Evolutionary conservation across 1,139 yeast genomes (phyloP), one percentile per base, ranked within the genome.

Genomic region (Yamadazyma dendronema): DNA sequence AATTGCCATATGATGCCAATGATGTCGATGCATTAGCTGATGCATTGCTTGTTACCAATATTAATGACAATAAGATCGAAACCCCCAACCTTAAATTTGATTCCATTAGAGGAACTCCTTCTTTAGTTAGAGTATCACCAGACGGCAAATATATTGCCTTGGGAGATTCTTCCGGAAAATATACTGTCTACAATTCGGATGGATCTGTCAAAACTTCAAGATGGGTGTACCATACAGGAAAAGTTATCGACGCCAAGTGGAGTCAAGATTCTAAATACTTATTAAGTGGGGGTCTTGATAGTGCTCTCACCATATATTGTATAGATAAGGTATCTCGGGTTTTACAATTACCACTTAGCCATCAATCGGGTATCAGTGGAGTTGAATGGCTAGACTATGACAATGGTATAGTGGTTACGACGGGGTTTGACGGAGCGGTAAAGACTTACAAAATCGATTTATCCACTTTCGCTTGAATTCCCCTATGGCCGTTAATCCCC

Each of bases 171-270:
- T 68, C 84, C 33, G 98, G 98, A 28, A 92, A 92, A 57, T 86
- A 88, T 48, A 65, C 82, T 11, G 68, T 88, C 22, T 88, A 80
- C 61, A 74, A 79, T 43, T 57, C 62, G 1, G 80, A 79, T 33
- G 77, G 72, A 29, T 53, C 74, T 6, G 68, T 86, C 6, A 77
- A 84, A 32, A 89, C 97, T 1, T 79, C 94, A 0, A 78, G 97
- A 56, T 92, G 99, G 99, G 84, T 95, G 0, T 90, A 86, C 79
- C 97, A 94, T 58, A 84, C 90, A 3, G 82, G 95, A 39, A 80
- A 77, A 41, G 84, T 92, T 42, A 80, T 78, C 39, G 78, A 83
- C 27, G 84, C 94, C 34, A 63, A 79, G 24, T 92, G 97, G 97
- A 75, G 83, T 31, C 60, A 67, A 3, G 89, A 84, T 48, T 84